These are phyloP conservation scores for Jatropha podagrica DNA, from an alignment of 441 rosid species.

Conservation along the genomic window DNA sequence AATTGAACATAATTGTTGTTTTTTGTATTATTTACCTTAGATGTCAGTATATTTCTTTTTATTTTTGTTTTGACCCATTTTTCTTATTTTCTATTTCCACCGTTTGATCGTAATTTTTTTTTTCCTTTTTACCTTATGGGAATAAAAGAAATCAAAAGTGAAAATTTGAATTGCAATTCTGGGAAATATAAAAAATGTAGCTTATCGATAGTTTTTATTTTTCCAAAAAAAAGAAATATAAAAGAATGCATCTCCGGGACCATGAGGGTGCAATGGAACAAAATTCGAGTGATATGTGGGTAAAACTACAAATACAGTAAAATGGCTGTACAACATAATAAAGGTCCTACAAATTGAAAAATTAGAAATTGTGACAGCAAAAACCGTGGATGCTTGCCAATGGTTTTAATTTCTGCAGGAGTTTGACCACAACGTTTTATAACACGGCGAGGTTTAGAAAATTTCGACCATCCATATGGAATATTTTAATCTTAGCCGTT, in stretches of 20 bases:
- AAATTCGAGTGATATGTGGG: not conserved
- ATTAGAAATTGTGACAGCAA: not conserved
- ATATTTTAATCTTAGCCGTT: no score
- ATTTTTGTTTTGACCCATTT: not conserved
- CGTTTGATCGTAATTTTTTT: no score
- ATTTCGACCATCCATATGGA: no score
- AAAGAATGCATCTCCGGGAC: no score
- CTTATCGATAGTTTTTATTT: not conserved
- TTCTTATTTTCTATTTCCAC: not conserved
- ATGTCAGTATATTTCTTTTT: not conserved
- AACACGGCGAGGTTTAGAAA: no score
- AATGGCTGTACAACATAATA: not conserved
- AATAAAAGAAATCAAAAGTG: no score
- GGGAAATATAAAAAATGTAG: not conserved
- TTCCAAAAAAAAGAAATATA: not conserved
- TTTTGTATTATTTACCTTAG: not conserved
- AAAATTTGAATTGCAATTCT: no score
- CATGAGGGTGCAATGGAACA: not conserved
- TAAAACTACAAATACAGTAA: not conserved
- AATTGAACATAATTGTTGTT: not conserved
- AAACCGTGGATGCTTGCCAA: conserved; percentile 20
- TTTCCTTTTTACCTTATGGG: no score
- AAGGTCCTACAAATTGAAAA: not conserved
- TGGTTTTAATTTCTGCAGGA: conserved; percentile 2
- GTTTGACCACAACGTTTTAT: no score